Percentiles rank a stretch among this genome's conserved stretches.
Evolutionary conservation across 352 stramenopile genomes (phyloP).

Genomic region (Globisporangium paroecandrum): DNA sequence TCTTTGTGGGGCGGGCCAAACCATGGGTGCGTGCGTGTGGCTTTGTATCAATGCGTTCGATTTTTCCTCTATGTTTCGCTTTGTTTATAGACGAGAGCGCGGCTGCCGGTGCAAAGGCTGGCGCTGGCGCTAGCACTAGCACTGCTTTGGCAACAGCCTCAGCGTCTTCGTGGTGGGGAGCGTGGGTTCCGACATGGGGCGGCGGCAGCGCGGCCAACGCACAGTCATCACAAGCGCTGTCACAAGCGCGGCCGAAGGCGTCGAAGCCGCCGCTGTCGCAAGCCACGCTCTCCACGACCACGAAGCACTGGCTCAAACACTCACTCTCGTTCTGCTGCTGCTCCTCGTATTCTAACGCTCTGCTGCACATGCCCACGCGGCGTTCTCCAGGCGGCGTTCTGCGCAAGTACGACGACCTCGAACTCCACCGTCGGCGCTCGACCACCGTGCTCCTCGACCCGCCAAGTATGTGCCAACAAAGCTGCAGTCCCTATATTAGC

Average conservation of each 20-base stretch:
- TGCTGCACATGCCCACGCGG: conserved; percentile 13
- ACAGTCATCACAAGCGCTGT: background rate
- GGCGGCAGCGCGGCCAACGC: too few relatives aligned
- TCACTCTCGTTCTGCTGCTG: conserved; percentile 20
- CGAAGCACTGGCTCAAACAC: conserved; percentile 19
- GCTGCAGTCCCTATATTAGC: background rate
- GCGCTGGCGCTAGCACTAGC: background rate
- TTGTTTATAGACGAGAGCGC: background rate
- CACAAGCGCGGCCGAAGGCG: background rate
- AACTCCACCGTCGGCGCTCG: conserved; percentile 45
- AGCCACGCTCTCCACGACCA: conserved; percentile 6
- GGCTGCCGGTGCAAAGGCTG: background rate
- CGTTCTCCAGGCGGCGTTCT: conserved; percentile 30
- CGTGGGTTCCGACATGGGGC: background rate
- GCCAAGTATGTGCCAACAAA: conserved; percentile 36
- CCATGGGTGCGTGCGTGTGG: conserved; percentile 9
- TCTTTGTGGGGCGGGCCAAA: conserved; percentile 2
- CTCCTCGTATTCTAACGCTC: conserved; percentile 14
- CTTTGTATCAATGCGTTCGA: conserved; percentile 11
- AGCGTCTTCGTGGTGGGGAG: background rate
- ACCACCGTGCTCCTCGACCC: conserved; percentile 54
- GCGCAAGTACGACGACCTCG: conserved; percentile 68
- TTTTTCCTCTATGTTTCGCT: background rate
- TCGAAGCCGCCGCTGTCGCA: background rate
- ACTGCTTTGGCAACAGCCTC: background rate